Conservation (phyloP, 1,284 basidiomycete species). For the Spongiforma sp. region DNA sequence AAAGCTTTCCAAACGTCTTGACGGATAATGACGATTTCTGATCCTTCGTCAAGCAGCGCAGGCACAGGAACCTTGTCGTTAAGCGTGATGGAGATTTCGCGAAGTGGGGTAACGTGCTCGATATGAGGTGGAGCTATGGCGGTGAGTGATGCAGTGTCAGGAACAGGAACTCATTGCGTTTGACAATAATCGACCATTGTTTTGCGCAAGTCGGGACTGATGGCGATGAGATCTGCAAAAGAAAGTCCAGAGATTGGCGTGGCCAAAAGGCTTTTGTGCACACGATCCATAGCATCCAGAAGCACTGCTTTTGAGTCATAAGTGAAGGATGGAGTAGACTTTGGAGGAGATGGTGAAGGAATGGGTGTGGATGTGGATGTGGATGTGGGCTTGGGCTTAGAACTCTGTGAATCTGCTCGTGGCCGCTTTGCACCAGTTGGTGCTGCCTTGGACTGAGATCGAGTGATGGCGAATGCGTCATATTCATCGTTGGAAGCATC, state of each 20-base stretch:
- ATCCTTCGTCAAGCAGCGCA: slow-evolving; percentile 12
- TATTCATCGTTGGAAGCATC: not conserved
- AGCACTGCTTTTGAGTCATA: slow-evolving; percentile 14
- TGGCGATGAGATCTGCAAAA: slow-evolving; percentile 14
- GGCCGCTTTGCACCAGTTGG: not conserved
- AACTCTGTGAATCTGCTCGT: too few relatives aligned
- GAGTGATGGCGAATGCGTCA: not conserved
- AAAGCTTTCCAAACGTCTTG: slow-evolving; percentile 1
- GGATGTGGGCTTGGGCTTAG: too few relatives aligned
- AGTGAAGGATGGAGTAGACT: not conserved
- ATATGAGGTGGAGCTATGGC: not conserved
- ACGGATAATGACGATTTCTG: slow-evolving; percentile 8
- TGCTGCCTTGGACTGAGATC: not conserved
- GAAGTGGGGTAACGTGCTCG: slow-evolving; percentile 3
- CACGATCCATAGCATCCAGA: not conserved
- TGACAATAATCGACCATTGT: slow-evolving; percentile 14
- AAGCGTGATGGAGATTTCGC: not conserved
- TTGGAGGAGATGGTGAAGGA: not conserved
- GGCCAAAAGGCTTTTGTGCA: slow-evolving; percentile 11
- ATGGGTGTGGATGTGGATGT: not conserved
- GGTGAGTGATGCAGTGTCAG: too few relatives aligned
- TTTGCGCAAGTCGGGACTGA: slow-evolving; percentile 21
- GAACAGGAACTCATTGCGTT: slow-evolving; percentile 1
- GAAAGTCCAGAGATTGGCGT: slow-evolving; percentile 10
- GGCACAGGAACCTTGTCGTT: not conserved